phyloP scores from a whole-genome alignment of 441 rosid genomes.

The Capsella rubella region DNA sequence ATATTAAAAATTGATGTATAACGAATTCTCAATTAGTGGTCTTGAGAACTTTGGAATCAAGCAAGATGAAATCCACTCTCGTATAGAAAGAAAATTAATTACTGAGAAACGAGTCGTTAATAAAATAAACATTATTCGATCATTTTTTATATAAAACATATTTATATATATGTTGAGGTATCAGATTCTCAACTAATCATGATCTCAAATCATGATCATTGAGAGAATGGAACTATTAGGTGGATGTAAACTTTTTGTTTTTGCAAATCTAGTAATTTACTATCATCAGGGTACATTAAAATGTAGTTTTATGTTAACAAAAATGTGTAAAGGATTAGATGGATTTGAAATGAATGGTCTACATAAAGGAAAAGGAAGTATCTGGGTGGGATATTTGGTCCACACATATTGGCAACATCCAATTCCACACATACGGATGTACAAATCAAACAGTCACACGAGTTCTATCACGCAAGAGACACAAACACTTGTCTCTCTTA shows the following conservation, averaged over 20 bases:
- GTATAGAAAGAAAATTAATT: not conserved
- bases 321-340: constrained; percentile 11
- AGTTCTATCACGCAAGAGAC: constrained; percentile 20
- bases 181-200: constrained; percentile 29
- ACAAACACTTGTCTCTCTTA: constrained; percentile 23
- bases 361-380: constrained; percentile 14
- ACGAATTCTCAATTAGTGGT: constrained; percentile 39
- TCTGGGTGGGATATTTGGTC: constrained; percentile 29
- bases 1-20: constrained; percentile 35
- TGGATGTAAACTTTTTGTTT: not conserved
- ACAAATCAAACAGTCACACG: constrained; percentile 16
- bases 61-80: constrained; percentile 21
- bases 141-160: not conserved
- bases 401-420: constrained; percentile 38
- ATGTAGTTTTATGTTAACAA: constrained; percentile 4
- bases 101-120: constrained; percentile 12
- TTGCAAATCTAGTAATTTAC: not conserved
- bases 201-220: not conserved
- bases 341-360: constrained; percentile 32
- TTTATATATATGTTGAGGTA: constrained; percentile 15
- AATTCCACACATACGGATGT: constrained; percentile 19
- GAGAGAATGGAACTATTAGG: not conserved
- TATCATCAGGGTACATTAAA: constrained; percentile 1
- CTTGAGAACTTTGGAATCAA: constrained; percentile 31
- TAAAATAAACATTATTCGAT: constrained; percentile 13